Percentiles rank a stretch among this genome's conserved stretches.
Conservation (phyloP, 1,139 yeast species). For the Citeromyces siamensis region DNA sequence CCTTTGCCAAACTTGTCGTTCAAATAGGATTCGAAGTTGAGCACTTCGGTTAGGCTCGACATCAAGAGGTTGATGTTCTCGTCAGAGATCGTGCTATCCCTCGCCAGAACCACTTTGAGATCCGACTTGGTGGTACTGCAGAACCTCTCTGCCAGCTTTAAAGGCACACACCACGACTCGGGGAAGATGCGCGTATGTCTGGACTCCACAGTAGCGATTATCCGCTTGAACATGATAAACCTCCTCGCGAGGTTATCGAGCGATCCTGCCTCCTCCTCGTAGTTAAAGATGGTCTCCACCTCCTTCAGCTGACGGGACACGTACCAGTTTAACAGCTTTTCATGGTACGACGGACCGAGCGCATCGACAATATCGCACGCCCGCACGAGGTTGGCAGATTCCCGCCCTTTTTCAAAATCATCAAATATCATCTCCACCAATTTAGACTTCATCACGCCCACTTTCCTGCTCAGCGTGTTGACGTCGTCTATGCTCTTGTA, state of each 20-base stretch:
- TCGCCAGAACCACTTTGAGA: slow-evolving; percentile 30
- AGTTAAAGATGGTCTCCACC: slow-evolving; percentile 59
- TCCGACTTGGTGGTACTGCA: slow-evolving; percentile 64
- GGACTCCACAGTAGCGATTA: slow-evolving; percentile 39
- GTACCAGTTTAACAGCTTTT: slow-evolving; percentile 63
- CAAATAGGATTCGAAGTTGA: slow-evolving; percentile 25
- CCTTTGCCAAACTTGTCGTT: slow-evolving; percentile 38
- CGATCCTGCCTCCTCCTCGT: slow-evolving; percentile 87
- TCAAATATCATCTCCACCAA: slow-evolving; percentile 62
- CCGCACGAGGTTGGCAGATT: slow-evolving; percentile 24
- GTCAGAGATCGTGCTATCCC: slow-evolving; percentile 17
- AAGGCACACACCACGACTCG: slow-evolving; percentile 54
- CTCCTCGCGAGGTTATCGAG: slow-evolving; percentile 76
- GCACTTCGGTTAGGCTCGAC: slow-evolving; percentile 44
- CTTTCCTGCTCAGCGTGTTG: slow-evolving; percentile 51
- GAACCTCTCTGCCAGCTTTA: slow-evolving; percentile 47
- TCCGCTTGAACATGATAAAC: slow-evolving; percentile 67
- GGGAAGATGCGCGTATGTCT: slow-evolving; percentile 51
- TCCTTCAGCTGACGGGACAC: slow-evolving; percentile 61
- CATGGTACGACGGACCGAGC: slow-evolving; percentile 47
- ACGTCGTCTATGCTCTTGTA: slow-evolving; percentile 80
- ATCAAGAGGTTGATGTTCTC: slow-evolving; percentile 46
- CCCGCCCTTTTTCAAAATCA: slow-evolving; percentile 40
- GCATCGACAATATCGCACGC: slow-evolving; percentile 69
- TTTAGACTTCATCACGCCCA: slow-evolving; percentile 51